phyloP scores from a whole-genome alignment of 2,329 filamentous ascomycete genomes.

The Lecanicillium sp. region DNA sequence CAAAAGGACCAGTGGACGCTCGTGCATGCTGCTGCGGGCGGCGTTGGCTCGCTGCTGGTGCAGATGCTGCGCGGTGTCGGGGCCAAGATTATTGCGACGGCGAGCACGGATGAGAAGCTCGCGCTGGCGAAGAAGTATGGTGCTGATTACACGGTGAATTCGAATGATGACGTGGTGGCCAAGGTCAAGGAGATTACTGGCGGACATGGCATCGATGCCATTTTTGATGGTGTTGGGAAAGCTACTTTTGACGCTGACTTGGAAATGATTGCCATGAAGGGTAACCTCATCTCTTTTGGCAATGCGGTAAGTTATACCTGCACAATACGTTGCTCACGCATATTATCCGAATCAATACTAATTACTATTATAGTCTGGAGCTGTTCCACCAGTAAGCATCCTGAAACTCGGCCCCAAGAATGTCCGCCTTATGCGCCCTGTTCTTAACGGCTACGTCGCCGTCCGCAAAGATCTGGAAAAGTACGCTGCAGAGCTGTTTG shows the following conservation, averaged over 20 bases:
- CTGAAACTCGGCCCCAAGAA: constrained; percentile 63
- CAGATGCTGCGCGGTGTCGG: constrained; percentile 67
- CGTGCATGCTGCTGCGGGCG: constrained; percentile 79
- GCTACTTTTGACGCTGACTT: constrained; percentile 74
- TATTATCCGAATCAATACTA: not conserved
- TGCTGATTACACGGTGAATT: constrained; percentile 65
- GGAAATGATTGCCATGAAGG: constrained; percentile 67
- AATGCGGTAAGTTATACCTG: constrained; percentile 53
- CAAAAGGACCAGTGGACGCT: constrained; percentile 73
- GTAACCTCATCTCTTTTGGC: constrained; percentile 69
- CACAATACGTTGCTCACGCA: no score
- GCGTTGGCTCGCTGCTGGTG: constrained; percentile 66
- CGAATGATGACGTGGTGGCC: constrained; percentile 48
- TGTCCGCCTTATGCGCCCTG: constrained; percentile 66
- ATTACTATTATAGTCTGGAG: constrained; percentile 41
- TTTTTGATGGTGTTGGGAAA: constrained; percentile 83
- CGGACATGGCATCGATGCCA: constrained; percentile 63
- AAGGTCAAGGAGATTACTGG: constrained; percentile 62
- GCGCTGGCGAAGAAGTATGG: constrained; percentile 61
- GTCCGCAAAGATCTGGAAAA: constrained; percentile 62
- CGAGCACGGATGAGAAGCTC: constrained; percentile 64
- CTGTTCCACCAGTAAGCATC: constrained; percentile 59
- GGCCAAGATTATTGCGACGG: constrained; percentile 72
- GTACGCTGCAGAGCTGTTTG: constrained; percentile 66
- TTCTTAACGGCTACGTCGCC: constrained; percentile 60